phyloP scores from a whole-genome alignment of 2,329 filamentous ascomycete genomes.

The Aspergillus terreus region DNA sequence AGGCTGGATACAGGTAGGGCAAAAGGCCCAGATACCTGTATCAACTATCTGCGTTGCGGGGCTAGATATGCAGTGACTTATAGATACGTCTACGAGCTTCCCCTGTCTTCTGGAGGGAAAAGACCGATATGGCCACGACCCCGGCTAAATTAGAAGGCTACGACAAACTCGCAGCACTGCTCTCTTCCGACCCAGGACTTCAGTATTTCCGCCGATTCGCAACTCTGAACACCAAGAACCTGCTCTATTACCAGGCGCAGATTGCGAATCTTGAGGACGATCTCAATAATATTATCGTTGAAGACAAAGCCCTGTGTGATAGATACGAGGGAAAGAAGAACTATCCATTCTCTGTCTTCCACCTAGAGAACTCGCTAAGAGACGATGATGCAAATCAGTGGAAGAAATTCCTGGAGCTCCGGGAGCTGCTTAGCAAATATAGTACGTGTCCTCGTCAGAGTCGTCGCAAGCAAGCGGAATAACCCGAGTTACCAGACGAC shows the following conservation, averaged over 20 bases:
- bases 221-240: slow-evolving; percentile 8
- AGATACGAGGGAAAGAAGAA: not conserved
- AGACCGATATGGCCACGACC: not conserved
- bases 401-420: slow-evolving; percentile 5
- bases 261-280: slow-evolving; percentile 4
- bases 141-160: slow-evolving; percentile 2
- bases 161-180: slow-evolving; percentile 7
- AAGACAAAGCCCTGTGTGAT: not conserved
- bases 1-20: no score
- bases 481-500: slow-evolving; percentile 1
- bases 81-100: no score
- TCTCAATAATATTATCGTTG: not conserved
- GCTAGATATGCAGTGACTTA: no score
- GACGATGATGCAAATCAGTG: slow-evolving; percentile 4
- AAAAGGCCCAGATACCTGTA: no score
- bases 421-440: slow-evolving; percentile 10
- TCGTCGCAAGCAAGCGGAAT: not conserved
- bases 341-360: slow-evolving; percentile 1
- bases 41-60: no score
- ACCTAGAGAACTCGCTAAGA: not conserved
- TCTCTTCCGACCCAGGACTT: slow-evolving; percentile 6
- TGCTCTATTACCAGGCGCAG: slow-evolving; percentile 11
- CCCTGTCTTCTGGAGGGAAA: no score
- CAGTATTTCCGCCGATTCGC: slow-evolving; percentile 8
- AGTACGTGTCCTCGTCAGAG: slow-evolving; percentile 5